Conservation (phyloP, 164 flowering plant genomes). For the Echeveria elegans region DNA sequence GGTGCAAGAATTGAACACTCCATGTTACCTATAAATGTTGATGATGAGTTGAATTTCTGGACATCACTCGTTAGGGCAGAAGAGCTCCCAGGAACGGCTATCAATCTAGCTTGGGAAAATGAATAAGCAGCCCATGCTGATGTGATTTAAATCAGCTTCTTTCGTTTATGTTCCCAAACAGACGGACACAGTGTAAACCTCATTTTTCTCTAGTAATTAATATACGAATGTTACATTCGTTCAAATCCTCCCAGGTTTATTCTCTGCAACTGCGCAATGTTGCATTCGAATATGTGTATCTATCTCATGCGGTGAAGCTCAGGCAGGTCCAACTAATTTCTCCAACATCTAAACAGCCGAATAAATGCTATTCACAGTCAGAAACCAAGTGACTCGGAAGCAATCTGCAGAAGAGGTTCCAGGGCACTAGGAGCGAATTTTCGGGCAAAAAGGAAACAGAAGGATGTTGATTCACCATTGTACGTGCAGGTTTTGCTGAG, state of each 20-base stretch:
- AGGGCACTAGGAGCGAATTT: constrained; percentile 80
- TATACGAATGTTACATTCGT: no score
- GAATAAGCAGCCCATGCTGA: no score
- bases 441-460: constrained; percentile 72
- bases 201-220: no score
- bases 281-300: no score
- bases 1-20: background rate
- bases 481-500: constrained; percentile 37
- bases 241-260: no score
- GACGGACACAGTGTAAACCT: no score
- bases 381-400: constrained; percentile 40
- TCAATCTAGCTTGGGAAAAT: background rate
- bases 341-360: background rate
- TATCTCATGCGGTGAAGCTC: background rate
- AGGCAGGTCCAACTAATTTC: background rate
- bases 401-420: constrained; percentile 40
- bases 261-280: no score
- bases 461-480: constrained; percentile 36
- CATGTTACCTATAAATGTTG: background rate
- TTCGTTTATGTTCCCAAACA: no score
- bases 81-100: background rate
- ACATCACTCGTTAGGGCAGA: background rate
- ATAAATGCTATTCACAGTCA: constrained; percentile 16
- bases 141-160: no score
- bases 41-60: background rate